Base-by-base conservation (phyloP, 495 filamentous ascomycete species). In the Annulohypoxylon moriforme region DNA sequence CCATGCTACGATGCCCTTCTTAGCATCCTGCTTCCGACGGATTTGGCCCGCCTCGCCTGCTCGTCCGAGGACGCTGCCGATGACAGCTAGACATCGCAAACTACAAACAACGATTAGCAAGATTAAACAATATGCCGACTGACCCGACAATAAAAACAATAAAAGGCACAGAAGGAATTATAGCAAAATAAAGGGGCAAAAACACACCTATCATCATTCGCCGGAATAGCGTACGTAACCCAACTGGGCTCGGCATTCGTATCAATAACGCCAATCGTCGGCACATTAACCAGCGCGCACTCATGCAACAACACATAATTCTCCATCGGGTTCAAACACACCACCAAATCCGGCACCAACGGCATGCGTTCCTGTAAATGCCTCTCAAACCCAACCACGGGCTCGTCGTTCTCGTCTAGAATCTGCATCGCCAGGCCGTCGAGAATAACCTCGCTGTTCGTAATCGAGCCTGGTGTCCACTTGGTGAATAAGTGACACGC, bases 151-250 rank as follows among this genome's bases (percentile, higher is more conserved):
- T n/a, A n/a, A n/a, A n/a, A n/a, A n/a, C n/a, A n/a, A n/a, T n/a
- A n/a, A n/a, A n/a, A n/a, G n/a, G n/a, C n/a, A n/a, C 8, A 44
- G 13, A 16, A 14, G n/a, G n/a, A 13, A 40, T 40, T n/a, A 11
- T 36, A 4, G 33, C 7, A 11, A 11, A 36, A 36, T 36, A 11
- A n/a, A 16, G 8, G 9, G 46, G 20, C 46, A 18, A 1, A 4
- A 10, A 78, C 85, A 75, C 75, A 92, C 90, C 89, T 92, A 80
- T 99, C 96, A 75, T 99, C 96, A 77, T 99, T 99, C 18, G 93
- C 92, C 4, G 96, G 96, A 71, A 99, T 97, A 2, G 93, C 92
- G 79, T 99, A 99, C 6, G 96, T 99, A 31, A 98, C 93, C 85
- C 93, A 93, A 1, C 92, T 93, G 3, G 96, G 93, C 81, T 99